A percentile compares a stretch with the other conserved stretches of the same genome.
Conservation (phyloP, 2,329 filamentous ascomycete genomes). For the Fusarium devonianum region DNA sequence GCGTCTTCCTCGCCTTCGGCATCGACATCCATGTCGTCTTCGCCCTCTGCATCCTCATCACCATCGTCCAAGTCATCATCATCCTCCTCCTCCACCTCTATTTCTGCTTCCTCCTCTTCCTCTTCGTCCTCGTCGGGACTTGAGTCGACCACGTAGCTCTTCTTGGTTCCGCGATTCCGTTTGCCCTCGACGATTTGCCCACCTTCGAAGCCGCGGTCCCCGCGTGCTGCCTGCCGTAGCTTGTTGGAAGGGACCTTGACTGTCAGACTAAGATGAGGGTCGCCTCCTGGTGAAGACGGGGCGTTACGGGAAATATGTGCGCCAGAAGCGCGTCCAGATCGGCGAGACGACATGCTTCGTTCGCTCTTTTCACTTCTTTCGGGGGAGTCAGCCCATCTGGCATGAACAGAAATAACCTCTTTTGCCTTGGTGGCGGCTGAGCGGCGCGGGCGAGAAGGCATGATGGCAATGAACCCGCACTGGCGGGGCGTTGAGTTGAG, state of each 20-base stretch:
- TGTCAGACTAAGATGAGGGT: slow-evolving; percentile 55
- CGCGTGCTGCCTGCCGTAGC: slow-evolving; percentile 58
- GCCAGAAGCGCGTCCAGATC: slow-evolving; percentile 56
- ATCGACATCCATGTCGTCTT: slow-evolving; percentile 50
- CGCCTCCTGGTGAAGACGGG: slow-evolving; percentile 55
- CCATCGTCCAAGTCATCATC: slow-evolving; percentile 49
- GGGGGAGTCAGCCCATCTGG: slow-evolving; percentile 51
- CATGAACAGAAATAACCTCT: slow-evolving; percentile 53
- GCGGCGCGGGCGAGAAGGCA: slow-evolving; percentile 58
- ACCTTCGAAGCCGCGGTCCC: slow-evolving; percentile 51
- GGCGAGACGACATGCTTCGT: slow-evolving; percentile 59
- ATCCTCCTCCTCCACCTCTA: slow-evolving; percentile 52
- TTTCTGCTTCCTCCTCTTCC: slow-evolving; percentile 48
- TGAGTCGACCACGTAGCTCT: slow-evolving; percentile 67
- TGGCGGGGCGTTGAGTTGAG: slow-evolving; percentile 22
- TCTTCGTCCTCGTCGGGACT: slow-evolving; percentile 57
- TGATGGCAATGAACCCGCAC: slow-evolving; percentile 41
- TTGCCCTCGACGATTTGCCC: slow-evolving; percentile 59
- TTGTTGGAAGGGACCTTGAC: slow-evolving; percentile 61
- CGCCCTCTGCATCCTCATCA: slow-evolving; percentile 51
- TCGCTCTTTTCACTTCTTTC: slow-evolving; percentile 47
- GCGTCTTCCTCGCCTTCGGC: slow-evolving; percentile 56
- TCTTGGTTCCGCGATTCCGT: slow-evolving; percentile 62
- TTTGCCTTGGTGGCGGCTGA: slow-evolving; percentile 53
- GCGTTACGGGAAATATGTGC: slow-evolving; percentile 54